Evolutionary conservation across 441 rosid genomes (phyloP), one percentile per base, ranked within the genome.

Genomic region (Breynia disticha): DNA sequence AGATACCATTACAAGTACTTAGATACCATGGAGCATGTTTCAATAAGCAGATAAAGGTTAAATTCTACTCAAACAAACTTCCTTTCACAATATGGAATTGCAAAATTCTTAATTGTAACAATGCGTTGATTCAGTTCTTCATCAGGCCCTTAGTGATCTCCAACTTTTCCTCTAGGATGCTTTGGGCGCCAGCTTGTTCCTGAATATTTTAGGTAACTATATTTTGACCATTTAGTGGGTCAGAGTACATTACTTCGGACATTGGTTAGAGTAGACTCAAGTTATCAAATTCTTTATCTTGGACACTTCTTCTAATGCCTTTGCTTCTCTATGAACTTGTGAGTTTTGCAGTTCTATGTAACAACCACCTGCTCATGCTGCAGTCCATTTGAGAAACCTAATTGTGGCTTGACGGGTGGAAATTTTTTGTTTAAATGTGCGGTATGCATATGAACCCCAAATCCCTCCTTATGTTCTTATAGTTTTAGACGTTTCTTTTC

Each of bases 321-420:
- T 13, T 41, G 13, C 44, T 41, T 28, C 5, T 41, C 1, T 11
- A 9, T 50, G 24, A 15, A 43, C 16, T 48, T 16, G 19, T 16
- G 38, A 16, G 17, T 59, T 18, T 52, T 57, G 76, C 81, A 83
- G 86, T 60, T 76, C 66, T 76, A 60, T 48, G 56, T 66, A 68
- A 66, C 68, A 57, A 75, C 67, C 67, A 17, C 79, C 86, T 75
- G 83, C 57, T 82, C 83, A 55, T 72, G 81, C 86, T 78, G 78
- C 81, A 64, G 69, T 73, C 72, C 59, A 67, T 61, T 69, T 48
- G 63, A 61, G 71, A 65, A n/a, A 70, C 62, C 46, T 52, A 45
- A 55, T 61, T 68, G 91, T 65, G 71, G 85, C 76, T 72, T 77
- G 87, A 65, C 69, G 55, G 87, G 91, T 80, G 76, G 76, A 67